Conservation (phyloP, 305 asterid species). For the Fraxinus dipetala region DNA sequence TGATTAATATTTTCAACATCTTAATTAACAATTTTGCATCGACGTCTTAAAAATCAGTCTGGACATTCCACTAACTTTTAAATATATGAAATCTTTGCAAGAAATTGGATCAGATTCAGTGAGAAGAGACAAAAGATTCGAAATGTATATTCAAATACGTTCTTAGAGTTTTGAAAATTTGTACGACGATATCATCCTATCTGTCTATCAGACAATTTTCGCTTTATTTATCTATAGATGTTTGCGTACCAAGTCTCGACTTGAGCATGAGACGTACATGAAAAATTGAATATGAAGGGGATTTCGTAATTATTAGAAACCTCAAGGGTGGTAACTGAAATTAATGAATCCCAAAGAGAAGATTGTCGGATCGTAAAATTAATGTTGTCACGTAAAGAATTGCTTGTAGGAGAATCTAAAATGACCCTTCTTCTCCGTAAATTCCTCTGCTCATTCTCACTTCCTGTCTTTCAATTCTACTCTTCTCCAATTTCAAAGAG, state of each 20-base stretch:
- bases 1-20: not conserved
- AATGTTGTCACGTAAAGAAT: not conserved
- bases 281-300: not conserved
- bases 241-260: not conserved
- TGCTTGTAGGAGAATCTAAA: not conserved
- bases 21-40: not conserved
- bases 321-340: not conserved
- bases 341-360: not conserved
- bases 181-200: not conserved
- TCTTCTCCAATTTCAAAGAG: not conserved
- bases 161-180: too few species aligned
- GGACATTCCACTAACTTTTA: not conserved
- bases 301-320: not conserved
- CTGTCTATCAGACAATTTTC: not conserved
- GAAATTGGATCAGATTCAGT: not conserved
- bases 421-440: not conserved
- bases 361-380: slow-evolving; percentile 2
- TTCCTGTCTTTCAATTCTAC: not conserved
- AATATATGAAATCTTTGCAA: not conserved
- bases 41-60: not conserved
- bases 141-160: too few species aligned
- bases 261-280: not conserved
- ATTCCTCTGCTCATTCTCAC: not conserved
- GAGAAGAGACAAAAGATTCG: not conserved
- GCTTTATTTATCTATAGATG: not conserved